Conservation (phyloP, 2,329 filamentous ascomycete genomes). For the Diaporthe citri region DNA sequence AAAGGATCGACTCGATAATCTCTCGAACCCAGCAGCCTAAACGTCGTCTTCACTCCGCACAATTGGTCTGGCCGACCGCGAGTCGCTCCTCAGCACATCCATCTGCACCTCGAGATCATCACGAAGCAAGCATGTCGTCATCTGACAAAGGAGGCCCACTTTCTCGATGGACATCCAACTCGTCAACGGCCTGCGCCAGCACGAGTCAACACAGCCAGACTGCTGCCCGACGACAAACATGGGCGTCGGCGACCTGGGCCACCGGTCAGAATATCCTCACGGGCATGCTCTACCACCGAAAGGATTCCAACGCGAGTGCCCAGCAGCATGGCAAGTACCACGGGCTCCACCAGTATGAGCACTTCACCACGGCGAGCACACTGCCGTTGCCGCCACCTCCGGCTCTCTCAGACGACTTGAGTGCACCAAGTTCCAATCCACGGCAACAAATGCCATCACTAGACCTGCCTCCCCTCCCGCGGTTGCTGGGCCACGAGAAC, state of each 20-base stretch:
- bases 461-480: constrained; percentile 31
- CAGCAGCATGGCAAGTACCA: constrained; percentile 31
- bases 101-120: constrained; percentile 10
- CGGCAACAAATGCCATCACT: constrained; percentile 25
- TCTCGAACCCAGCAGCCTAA: not conserved
- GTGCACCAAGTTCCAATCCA: not conserved
- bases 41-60: not conserved
- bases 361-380: not conserved
- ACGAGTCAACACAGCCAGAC: constrained; percentile 25
- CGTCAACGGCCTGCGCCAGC: constrained; percentile 34
- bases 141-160: constrained; percentile 34
- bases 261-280: constrained; percentile 39
- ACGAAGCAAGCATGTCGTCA: constrained; percentile 36
- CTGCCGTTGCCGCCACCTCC: not conserved
- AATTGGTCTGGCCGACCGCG: not conserved
- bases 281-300: constrained; percentile 36
- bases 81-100: constrained; percentile 1
- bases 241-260: constrained; percentile 38
- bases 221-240: constrained; percentile 36
- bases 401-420: not conserved
- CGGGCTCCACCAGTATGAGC: constrained; percentile 17
- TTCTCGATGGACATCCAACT: constrained; percentile 33
- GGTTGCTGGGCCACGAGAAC: constrained; percentile 38
- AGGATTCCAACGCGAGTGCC: constrained; percentile 26
- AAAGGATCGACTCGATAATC: not conserved